Conservation (phyloP, 331 rosid genomes). For the Pyracantha coccinea region DNA sequence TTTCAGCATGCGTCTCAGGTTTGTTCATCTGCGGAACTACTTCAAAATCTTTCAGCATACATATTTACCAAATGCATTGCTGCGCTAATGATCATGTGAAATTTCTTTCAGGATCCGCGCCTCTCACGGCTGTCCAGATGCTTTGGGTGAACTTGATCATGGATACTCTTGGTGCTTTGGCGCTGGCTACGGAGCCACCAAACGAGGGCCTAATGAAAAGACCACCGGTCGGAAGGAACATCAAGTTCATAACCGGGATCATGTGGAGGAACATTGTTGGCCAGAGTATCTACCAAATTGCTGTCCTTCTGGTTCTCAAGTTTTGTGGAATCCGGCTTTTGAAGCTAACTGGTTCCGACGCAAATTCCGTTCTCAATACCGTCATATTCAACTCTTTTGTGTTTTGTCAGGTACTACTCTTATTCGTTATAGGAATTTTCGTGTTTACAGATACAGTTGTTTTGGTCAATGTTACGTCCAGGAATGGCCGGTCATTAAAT, state of each 20-base stretch:
- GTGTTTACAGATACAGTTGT: too few relatives aligned
- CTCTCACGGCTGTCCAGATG: constrained; percentile 94
- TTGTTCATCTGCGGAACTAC: background rate
- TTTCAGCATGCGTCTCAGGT: constrained; percentile 79
- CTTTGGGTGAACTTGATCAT: constrained; percentile 97
- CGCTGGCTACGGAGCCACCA: constrained; percentile 28
- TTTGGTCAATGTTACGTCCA: too few relatives aligned
- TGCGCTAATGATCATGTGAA: background rate
- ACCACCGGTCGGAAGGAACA: constrained; percentile 65
- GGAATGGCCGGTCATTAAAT: too few relatives aligned
- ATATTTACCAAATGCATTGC: background rate
- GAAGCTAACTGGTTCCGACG: constrained; percentile 38
- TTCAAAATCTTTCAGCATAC: background rate
- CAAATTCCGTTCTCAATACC: constrained; percentile 42
- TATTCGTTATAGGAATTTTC: too few relatives aligned
- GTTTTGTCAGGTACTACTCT: constrained; percentile 70
- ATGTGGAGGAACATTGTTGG: constrained; percentile 95
- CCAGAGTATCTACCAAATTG: constrained; percentile 68
- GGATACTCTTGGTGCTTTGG: constrained; percentile 95
- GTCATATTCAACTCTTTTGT: constrained; percentile 85
- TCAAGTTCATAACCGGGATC: constrained; percentile 49
- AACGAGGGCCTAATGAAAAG: constrained; percentile 69
- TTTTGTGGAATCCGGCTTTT: constrained; percentile 48
- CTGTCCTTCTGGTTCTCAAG: constrained; percentile 53
- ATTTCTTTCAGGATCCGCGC: constrained; percentile 60